Conservation (phyloP, 2,329 filamentous ascomycete genomes). For the Xylariaceae sp. region DNA sequence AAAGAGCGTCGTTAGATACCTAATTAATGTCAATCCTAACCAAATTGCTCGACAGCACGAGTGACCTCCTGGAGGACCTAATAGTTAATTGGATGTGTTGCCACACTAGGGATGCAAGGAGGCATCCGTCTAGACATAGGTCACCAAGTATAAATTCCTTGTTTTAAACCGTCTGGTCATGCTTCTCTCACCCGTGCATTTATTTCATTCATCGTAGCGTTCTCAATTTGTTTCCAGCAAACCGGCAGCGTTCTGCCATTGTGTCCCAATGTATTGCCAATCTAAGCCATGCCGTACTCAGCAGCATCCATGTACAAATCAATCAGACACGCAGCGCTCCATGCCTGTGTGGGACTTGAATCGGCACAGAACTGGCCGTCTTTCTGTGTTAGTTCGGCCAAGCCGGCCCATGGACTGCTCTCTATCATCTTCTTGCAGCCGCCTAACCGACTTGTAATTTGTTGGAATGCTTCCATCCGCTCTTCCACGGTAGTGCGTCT, state of each 20-base stretch:
- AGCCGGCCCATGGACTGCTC: constrained; percentile 78
- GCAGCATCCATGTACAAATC: constrained; percentile 92
- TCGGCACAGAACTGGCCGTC: constrained; percentile 78
- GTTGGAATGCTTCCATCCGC: constrained; percentile 85
- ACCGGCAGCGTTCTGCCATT: background rate
- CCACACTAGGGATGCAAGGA: no score
- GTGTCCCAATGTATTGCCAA: constrained; percentile 6
- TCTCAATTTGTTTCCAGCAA: background rate
- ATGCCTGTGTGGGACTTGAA: constrained; percentile 92
- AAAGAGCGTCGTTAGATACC: no score
- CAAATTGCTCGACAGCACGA: background rate
- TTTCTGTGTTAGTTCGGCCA: constrained; percentile 92
- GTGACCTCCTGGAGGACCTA: no score
- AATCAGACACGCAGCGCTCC: constrained; percentile 91
- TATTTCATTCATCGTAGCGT: background rate
- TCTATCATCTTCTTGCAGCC: constrained; percentile 83
- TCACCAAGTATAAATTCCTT: no score
- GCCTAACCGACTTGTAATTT: constrained; percentile 76
- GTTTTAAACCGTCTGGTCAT: background rate
- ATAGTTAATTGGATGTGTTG: no score
- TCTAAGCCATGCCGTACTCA: constrained; percentile 35
- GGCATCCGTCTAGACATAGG: no score
- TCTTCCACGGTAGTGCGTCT: constrained; percentile 61
- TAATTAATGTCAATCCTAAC: no score
- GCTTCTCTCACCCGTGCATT: background rate